Evolutionary conservation across 192 early-diverging fungal genomes (phyloP).

Genomic region (Mortierella claussenii): DNA sequence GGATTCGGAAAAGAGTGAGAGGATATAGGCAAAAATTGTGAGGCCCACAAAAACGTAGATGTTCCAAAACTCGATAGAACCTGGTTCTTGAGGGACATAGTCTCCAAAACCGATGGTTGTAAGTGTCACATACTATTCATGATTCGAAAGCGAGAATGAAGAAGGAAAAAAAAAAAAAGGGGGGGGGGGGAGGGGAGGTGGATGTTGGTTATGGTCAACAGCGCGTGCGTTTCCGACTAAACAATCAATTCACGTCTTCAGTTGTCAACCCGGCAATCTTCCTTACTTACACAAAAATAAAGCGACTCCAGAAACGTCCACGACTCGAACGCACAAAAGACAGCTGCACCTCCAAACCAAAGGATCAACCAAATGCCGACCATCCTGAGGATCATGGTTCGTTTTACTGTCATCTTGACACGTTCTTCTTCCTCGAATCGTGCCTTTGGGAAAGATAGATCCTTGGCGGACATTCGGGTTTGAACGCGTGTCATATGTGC

Average conservation of each 20-base stretch:
- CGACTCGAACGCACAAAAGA: constrained; percentile 41
- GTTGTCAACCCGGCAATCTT: no score
- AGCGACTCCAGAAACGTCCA: constrained; percentile 43
- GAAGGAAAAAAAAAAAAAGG: background rate
- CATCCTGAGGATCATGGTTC: constrained; percentile 42
- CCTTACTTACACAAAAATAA: constrained; percentile 48
- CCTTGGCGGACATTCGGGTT: constrained; percentile 35
- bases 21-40: constrained; percentile 45
- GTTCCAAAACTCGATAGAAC: constrained; percentile 53
- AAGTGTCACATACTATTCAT: constrained; percentile 45
- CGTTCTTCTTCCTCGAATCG: constrained; percentile 32
- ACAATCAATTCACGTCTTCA: no score
- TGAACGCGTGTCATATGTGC: constrained; percentile 40
- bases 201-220: background rate
- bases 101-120: constrained; percentile 51
- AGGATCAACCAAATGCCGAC: constrained; percentile 25
- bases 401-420: constrained; percentile 30
- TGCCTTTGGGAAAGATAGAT: constrained; percentile 26
- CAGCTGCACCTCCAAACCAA: constrained; percentile 51
- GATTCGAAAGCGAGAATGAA: background rate
- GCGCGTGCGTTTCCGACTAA: background rate
- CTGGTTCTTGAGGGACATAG: constrained; percentile 38
- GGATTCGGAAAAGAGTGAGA: constrained; percentile 36
- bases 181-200: background rate
- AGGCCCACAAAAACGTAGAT: constrained; percentile 48